Conservation (phyloP, 2,329 filamentous ascomycete genomes). For the Colletotrichum tofieldiae region DNA sequence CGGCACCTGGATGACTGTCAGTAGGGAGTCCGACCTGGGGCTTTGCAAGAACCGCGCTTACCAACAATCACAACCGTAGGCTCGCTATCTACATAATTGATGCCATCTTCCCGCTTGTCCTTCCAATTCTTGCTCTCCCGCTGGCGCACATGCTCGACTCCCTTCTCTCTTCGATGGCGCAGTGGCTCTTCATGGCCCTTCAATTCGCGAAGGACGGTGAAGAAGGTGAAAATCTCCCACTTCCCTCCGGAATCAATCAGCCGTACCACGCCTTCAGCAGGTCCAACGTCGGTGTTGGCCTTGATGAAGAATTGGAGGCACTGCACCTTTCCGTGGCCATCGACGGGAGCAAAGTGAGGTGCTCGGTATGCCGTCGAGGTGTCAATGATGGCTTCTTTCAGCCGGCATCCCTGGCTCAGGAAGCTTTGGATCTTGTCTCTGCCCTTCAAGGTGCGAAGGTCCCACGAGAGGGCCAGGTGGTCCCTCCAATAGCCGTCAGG, state of each 20-base stretch:
- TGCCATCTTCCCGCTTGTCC: constrained; percentile 40
- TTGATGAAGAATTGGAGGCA: constrained; percentile 72
- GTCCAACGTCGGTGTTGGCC: constrained; percentile 68
- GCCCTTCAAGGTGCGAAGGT: constrained; percentile 63
- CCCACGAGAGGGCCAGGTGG: constrained; percentile 71
- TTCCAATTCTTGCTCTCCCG: constrained; percentile 46
- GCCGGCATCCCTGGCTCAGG: constrained; percentile 50
- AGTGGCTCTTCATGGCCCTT: constrained; percentile 63
- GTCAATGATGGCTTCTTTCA: constrained; percentile 64
- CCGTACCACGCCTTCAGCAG: constrained; percentile 70
- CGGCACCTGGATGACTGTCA: constrained; percentile 49
- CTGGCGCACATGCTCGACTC: constrained; percentile 66
- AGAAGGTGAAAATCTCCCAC: constrained; percentile 73
- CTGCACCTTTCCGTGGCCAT: constrained; percentile 62
- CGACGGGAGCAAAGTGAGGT: constrained; percentile 63
- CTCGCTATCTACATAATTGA: constrained; percentile 40
- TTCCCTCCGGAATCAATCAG: constrained; percentile 55
- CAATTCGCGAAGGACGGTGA: constrained; percentile 66
- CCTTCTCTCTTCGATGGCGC: constrained; percentile 61
- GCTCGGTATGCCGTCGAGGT: constrained; percentile 59
- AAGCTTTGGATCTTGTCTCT: constrained; percentile 57
- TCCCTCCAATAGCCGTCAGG: constrained; percentile 71
- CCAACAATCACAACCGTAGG: constrained; percentile 45
- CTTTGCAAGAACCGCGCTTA: constrained; percentile 28
- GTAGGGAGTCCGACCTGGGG: not conserved